These are phyloP conservation scores for Neoboletus brunneissimus DNA, from an alignment of 768 basidiomycete species.

Conservation along the genomic window DNA sequence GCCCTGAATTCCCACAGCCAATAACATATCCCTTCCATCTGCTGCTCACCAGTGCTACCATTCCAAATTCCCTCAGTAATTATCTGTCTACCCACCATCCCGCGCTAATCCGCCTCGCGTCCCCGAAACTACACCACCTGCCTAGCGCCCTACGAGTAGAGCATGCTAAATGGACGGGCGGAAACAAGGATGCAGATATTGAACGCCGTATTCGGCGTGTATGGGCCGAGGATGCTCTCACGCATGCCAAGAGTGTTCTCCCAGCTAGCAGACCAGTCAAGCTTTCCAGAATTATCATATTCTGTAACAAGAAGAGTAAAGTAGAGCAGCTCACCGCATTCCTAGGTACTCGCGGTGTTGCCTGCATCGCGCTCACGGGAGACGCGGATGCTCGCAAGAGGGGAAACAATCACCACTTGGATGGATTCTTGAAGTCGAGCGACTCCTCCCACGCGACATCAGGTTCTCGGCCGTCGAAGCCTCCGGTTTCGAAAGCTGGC, in stretches of 20 bases:
- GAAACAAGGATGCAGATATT: conserved; percentile 79
- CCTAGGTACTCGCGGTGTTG: conserved; percentile 58
- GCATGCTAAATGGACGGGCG: conserved; percentile 73
- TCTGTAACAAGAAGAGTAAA: conserved; percentile 74
- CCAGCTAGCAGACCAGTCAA: conserved; percentile 21
- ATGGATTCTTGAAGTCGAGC: conserved; percentile 57
- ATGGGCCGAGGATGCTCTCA: conserved; percentile 65
- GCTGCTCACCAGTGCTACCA: conserved; percentile 81
- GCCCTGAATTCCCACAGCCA: conserved; percentile 11
- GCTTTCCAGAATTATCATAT: conserved; percentile 73
- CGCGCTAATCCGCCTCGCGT: conserved; percentile 65
- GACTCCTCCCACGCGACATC: not conserved
- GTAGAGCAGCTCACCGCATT: conserved; percentile 60
- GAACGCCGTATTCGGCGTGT: conserved; percentile 68
- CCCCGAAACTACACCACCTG: conserved; percentile 76
- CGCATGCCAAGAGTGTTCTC: conserved; percentile 25
- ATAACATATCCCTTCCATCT: conserved; percentile 73
- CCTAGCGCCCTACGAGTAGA: conserved; percentile 69
- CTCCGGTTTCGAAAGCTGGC: conserved; percentile 8
- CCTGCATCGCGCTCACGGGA: conserved; percentile 64
- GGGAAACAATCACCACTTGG: conserved; percentile 75
- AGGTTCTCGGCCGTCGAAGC: not conserved
- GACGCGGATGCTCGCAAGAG: conserved; percentile 53
- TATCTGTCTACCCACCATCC: conserved; percentile 68
- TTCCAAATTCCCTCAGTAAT: conserved; percentile 68